phyloP scores from a whole-genome alignment of 495 filamentous ascomycete genomes.

The Xylaria flabelliformis region DNA sequence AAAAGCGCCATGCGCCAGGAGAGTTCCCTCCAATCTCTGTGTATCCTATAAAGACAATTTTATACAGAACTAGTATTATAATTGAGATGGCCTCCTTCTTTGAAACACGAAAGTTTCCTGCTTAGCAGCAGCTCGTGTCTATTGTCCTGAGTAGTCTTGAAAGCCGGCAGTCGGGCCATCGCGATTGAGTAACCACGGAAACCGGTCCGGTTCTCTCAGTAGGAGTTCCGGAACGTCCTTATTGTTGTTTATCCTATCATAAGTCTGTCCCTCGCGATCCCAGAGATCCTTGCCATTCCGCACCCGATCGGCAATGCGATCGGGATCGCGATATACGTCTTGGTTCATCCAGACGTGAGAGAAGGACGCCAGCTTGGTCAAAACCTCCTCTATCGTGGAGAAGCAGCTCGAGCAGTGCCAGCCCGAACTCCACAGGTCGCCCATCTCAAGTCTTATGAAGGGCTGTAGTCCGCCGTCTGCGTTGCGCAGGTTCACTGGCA shows the following conservation, averaged over 20 bases:
- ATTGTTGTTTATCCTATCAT: constrained; percentile 53
- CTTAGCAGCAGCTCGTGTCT: neutral
- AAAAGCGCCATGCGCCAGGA: neutral
- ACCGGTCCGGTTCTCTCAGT: constrained; percentile 40
- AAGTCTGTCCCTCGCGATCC: constrained; percentile 53
- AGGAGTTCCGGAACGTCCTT: constrained; percentile 53
- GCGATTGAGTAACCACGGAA: constrained; percentile 47
- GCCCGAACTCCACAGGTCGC: constrained; percentile 52
- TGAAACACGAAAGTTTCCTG: neutral
- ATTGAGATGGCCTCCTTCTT: neutral
- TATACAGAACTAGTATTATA: neutral
- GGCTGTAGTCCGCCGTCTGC: constrained; percentile 46
- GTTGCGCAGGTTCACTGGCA: constrained; percentile 56
- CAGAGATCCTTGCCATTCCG: constrained; percentile 58
- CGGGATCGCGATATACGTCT: constrained; percentile 46
- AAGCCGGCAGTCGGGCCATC: constrained; percentile 50
- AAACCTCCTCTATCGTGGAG: constrained; percentile 54
- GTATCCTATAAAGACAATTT: neutral
- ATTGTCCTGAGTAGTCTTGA: constrained; percentile 40
- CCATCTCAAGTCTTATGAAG: constrained; percentile 44
- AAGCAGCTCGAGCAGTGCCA: constrained; percentile 66
- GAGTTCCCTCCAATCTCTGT: neutral
- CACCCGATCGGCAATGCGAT: constrained; percentile 54
- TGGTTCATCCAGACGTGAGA: constrained; percentile 56
- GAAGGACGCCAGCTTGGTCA: constrained; percentile 59